Evolutionary conservation across 2,329 filamentous ascomycete genomes (phyloP), one percentile per base, ranked within the genome.

Genomic region (Alternaria brassicae): DNA sequence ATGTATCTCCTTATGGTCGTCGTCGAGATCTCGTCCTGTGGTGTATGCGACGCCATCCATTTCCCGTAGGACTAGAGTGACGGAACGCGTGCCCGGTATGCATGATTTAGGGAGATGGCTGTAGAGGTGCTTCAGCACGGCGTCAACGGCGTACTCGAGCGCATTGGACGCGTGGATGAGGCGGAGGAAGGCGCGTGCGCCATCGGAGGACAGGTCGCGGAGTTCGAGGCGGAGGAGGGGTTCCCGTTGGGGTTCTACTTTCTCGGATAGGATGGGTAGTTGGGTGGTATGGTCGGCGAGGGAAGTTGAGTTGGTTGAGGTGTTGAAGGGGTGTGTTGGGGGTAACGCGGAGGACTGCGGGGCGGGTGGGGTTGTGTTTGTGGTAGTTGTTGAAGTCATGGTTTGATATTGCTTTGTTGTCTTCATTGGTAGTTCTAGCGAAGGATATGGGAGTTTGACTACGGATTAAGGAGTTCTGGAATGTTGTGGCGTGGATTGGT

Each of bases 1-100:
- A 79, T 97, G 92, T 63, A 97, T 95, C 76, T 97, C 93, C 74
- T 97, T 97, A 82, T 97, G 92, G 72, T 95, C 91, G 61, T 83
- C 68, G 78, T 97, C 93, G 10, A 96, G 84, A 37, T 93, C 89
- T 9, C 82, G 86, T 63, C 92, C 91, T 0, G 87, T 92, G 1
- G 94, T 97, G 81, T 97, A 96, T 19, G 94, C 94, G 4, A 98
- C 91, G 49, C 94, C 94, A 47, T 81, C 82, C 86, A 96, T 93
- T 65, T 88, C 83, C 28, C 91, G 87, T 4, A 98, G 82, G 60
- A 97, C 84, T 34, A 98, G 80, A 0, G 93, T 97, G 17, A 98
- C 88, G 51, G 92, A 96, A 60, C 92, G 90, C 9, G 92, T 95
- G n/a, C 86, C 82, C 0, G 86, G 85, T 47, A 85, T 80, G 48